Base-by-base conservation (phyloP, 352 stramenopile genomes). In the Phytophthora pistaciae region DNA sequence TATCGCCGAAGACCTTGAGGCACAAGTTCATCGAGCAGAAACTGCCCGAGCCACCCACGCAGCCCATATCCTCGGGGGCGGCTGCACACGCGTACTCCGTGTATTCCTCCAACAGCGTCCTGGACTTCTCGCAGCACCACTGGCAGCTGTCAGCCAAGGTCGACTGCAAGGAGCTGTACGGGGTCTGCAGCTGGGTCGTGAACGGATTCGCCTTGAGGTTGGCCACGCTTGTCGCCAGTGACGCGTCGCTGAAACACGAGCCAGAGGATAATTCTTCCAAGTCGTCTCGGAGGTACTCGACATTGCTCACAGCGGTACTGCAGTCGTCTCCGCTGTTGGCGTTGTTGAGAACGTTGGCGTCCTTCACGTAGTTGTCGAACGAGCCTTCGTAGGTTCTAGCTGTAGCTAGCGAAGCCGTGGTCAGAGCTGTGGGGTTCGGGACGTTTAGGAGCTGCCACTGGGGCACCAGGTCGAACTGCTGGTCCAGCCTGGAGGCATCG, bases 21-120 rank as follows among this genome's bases (percentile, higher is more conserved):
- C 81, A 90, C 56, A 87, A 77, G 52, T 79, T 40, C 21, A 85
- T 69, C 7, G 48, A 36, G 55, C 81, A 87, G 5, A 44, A 49
- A 9, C 23, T 49, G 16, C 18, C 18, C 14, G 42, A 14, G 11
- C 10, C 33, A 14, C 27, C 16, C 6, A 33, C 5, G 14, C 20
- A 27, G 8, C 36, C 50, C 16, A 11, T 21, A 4, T 31, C 16
- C 10, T 16, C 14, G n/a, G n/a, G 16, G 18, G 16, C 44, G 3
- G 21, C 20, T 1, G 44, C 3, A 31, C 59, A 65, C 2, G 5
- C 14, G 27, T 50, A 58, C n/a, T 29, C 14, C 9, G 20, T 48
- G 13, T 20, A 33, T 3, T 23, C 20, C 11, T 65, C 59, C 59
- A 57, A 36, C 8, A 65, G 59, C 5, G 59, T 49, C n/a, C 18